Conservation (phyloP, 768 basidiomycete species). For the Harrya chromipes region DNA sequence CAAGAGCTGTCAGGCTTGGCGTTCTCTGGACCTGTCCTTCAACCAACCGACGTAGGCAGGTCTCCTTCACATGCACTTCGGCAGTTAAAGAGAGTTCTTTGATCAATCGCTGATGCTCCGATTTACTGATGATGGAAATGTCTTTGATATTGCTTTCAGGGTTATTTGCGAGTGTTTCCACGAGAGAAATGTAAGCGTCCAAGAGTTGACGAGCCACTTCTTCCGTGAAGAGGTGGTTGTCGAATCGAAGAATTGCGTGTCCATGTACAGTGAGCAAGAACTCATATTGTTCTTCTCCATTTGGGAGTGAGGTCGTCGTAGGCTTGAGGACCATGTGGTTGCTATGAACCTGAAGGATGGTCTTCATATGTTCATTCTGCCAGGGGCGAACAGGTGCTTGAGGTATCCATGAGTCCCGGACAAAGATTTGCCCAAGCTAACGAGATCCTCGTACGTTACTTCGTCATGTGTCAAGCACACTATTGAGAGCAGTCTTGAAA, state of each 20-base stretch:
- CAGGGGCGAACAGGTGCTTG: constrained; percentile 31
- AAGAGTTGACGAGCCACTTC: constrained; percentile 28
- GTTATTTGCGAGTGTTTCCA: constrained; percentile 20
- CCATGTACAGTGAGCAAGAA: constrained; percentile 26
- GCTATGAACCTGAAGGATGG: constrained; percentile 18
- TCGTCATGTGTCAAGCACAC: constrained; percentile 24
- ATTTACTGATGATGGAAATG: constrained; percentile 13
- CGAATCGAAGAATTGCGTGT: constrained; percentile 26
- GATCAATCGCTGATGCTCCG: constrained; percentile 18
- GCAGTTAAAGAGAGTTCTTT: constrained; percentile 24
- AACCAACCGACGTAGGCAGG: constrained; percentile 17
- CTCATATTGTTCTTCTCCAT: constrained; percentile 26
- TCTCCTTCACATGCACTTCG: constrained; percentile 13
- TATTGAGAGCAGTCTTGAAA: constrained; percentile 23
- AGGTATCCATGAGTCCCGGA: constrained; percentile 27
- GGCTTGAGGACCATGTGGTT: constrained; percentile 18
- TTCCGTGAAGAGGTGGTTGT: constrained; percentile 29
- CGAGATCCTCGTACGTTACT: constrained; percentile 31
- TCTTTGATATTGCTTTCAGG: constrained; percentile 14
- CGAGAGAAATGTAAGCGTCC: constrained; percentile 28
- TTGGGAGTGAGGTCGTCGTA: constrained; percentile 21
- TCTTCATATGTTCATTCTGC: constrained; percentile 28
- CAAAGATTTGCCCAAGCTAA: constrained; percentile 24
- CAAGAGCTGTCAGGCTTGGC: constrained; percentile 18
- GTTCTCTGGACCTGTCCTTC: constrained; percentile 19